Percentiles rank a stretch among this genome's conserved stretches.
Conservation (phyloP, 768 basidiomycete genomes). For the Xerocomellus dryophilus region DNA sequence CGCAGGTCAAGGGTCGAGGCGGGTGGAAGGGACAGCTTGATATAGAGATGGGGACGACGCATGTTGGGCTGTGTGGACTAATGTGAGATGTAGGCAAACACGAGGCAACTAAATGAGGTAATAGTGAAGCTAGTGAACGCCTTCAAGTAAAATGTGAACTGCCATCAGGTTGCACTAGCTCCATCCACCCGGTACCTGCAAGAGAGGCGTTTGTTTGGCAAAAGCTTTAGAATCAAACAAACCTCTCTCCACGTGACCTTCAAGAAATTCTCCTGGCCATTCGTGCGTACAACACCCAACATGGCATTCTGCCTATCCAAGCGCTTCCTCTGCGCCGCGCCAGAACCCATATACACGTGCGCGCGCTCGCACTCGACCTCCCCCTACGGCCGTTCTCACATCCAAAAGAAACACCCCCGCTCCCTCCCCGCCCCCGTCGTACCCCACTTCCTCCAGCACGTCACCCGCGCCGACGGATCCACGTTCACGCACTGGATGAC, state of each 20-base stretch:
- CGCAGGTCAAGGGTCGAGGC: too few relatives aligned
- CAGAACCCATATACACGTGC: conserved; percentile 12
- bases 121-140: too few relatives aligned
- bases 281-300: background rate
- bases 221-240: conserved; percentile 20
- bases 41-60: too few relatives aligned
- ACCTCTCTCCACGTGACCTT: background rate
- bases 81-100: too few relatives aligned
- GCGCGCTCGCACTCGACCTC: conserved; percentile 59
- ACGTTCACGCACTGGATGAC: conserved; percentile 88
- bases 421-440: conserved; percentile 79
- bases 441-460: conserved; percentile 81
- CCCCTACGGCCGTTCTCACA: conserved; percentile 81
- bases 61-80: too few relatives aligned
- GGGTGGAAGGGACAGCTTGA: too few relatives aligned
- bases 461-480: conserved; percentile 85
- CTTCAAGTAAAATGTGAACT: too few relatives aligned
- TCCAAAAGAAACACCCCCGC: conserved; percentile 67
- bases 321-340: conserved; percentile 1
- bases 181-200: too few relatives aligned
- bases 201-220: conserved; percentile 18
- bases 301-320: conserved; percentile 20
- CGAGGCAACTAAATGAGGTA: too few relatives aligned
- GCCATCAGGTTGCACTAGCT: too few relatives aligned
- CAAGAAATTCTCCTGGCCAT: background rate